Evolutionary conservation across 2,329 filamentous ascomycete species (phyloP).

Genomic region (Didymella lethalis): DNA sequence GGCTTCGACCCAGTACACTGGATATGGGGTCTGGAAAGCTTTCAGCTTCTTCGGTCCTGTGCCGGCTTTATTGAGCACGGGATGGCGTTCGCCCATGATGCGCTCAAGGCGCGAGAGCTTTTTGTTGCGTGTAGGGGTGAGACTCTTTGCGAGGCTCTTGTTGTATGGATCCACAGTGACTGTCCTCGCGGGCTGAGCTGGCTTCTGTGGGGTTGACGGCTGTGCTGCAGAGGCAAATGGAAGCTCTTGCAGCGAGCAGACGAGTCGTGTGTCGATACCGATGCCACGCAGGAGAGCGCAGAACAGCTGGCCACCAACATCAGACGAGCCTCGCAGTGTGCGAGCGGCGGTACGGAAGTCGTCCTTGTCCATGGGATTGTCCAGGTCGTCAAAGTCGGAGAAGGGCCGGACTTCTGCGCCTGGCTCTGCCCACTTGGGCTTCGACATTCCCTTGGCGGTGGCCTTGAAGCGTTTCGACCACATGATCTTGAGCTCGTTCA

Average conservation of each 20-base stretch:
- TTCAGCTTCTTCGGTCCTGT: slow-evolving; percentile 50
- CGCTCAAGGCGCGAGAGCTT: slow-evolving; percentile 44
- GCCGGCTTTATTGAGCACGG: slow-evolving; percentile 35
- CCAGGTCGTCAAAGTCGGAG: slow-evolving; percentile 65
- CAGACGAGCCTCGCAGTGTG: slow-evolving; percentile 79
- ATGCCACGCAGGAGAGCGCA: slow-evolving; percentile 84
- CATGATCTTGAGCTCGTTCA: slow-evolving; percentile 71
- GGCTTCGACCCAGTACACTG: slow-evolving; percentile 93
- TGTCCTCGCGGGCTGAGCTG: slow-evolving; percentile 29
- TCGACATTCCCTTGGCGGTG: slow-evolving; percentile 61
- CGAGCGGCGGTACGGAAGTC: slow-evolving; percentile 78
- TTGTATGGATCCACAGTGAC: slow-evolving; percentile 47
- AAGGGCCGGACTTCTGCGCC: slow-evolving; percentile 64
- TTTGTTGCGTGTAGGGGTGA: slow-evolving; percentile 37
- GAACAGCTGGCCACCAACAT: slow-evolving; percentile 88
- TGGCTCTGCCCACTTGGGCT: slow-evolving; percentile 73
- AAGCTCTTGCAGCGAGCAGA: slow-evolving; percentile 88
- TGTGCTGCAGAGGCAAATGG: slow-evolving; percentile 64
- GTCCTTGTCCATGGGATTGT: slow-evolving; percentile 71
- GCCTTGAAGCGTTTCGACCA: slow-evolving; percentile 77
- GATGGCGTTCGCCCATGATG: slow-evolving; percentile 42
- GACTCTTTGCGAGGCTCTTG: slow-evolving; percentile 30
- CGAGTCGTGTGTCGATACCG: slow-evolving; percentile 81
- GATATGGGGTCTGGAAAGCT: slow-evolving; percentile 75
- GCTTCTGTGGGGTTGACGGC: slow-evolving; percentile 39